These are phyloP conservation scores for Schizochytrium sp. DNA, from an alignment of 108 stramenopile genomes.

Conservation along the genomic window DNA sequence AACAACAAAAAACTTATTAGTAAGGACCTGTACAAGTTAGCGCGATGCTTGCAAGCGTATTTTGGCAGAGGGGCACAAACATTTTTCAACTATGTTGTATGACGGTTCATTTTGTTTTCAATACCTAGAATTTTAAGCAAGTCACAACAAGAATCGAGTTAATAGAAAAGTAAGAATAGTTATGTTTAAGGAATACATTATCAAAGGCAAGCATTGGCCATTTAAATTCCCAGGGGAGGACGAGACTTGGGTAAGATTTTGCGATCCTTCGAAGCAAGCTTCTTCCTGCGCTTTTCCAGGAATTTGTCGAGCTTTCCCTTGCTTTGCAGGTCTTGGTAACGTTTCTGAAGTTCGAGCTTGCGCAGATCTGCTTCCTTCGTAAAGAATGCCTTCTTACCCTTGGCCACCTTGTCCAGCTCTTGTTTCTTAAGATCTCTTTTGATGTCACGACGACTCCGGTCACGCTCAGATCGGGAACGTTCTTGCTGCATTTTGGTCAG, in stretches of 20 bases:
- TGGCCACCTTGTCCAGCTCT: conserved; percentile 38
- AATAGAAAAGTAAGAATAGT: neutral
- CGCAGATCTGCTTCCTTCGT: conserved; percentile 8
- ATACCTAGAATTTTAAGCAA: neutral
- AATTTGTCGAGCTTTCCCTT: conserved; percentile 59
- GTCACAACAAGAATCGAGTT: neutral
- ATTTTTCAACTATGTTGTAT: neutral
- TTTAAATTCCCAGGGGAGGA: neutral
- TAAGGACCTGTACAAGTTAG: too few species aligned
- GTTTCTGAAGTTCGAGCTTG: conserved; percentile 8
- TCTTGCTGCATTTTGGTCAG: conserved; percentile 17
- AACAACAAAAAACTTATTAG: too few species aligned
- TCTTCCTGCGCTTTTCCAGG: conserved; percentile 19
- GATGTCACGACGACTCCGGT: neutral
- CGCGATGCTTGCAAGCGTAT: too few species aligned
- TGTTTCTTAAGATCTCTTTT: conserved; percentile 1
- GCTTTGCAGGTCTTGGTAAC: conserved; percentile 21
- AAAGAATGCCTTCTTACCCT: conserved; percentile 46
- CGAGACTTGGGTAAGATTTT: neutral
- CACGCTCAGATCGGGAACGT: neutral
- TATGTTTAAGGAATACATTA: neutral
- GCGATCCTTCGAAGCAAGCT: conserved; percentile 41
- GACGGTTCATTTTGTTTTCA: neutral
- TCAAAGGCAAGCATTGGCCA: too few species aligned
- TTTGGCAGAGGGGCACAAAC: too few species aligned